Percentiles rank a stretch among this genome's conserved stretches.
phyloP scores from a whole-genome alignment of 768 basidiomycete genomes.

The Podaxis sp. region DNA sequence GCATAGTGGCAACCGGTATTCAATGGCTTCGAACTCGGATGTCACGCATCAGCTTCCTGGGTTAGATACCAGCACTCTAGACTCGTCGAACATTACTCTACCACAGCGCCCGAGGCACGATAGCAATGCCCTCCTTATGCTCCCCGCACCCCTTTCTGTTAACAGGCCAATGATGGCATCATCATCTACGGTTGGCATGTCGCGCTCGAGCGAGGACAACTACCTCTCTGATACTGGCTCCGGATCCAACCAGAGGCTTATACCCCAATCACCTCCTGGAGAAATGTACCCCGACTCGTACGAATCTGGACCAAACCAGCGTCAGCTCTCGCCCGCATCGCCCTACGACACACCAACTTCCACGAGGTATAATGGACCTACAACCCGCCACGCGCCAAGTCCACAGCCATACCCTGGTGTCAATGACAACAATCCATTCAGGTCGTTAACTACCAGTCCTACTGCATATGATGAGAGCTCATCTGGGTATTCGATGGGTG shows the following conservation, averaged over 20 bases:
- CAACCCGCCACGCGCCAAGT: constrained; percentile 24
- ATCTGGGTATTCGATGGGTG: constrained; percentile 32
- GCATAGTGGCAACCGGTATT: constrained; percentile 56
- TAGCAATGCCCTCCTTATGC: constrained; percentile 68
- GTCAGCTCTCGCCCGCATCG: constrained; percentile 30
- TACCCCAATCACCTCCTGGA: constrained; percentile 33
- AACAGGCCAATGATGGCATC: constrained; percentile 54
- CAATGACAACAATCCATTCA: constrained; percentile 58
- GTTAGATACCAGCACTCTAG: constrained; percentile 60
- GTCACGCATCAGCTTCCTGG: constrained; percentile 56
- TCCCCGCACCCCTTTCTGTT: constrained; percentile 72
- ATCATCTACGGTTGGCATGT: constrained; percentile 42
- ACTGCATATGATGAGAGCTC: constrained; percentile 38
- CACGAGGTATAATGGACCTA: constrained; percentile 18
- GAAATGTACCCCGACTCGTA: constrained; percentile 40
- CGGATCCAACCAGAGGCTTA: constrained; percentile 41
- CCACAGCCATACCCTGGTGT: constrained; percentile 34
- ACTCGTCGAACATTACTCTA: constrained; percentile 47
- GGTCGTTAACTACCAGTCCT: constrained; percentile 42
- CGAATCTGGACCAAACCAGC: constrained; percentile 33
- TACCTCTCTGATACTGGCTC: constrained; percentile 42
- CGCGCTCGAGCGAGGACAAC: constrained; percentile 50
- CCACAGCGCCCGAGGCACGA: constrained; percentile 62
- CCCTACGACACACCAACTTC: constrained; percentile 24
- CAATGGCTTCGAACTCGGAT: constrained; percentile 77